Conservation (phyloP, 768 basidiomycete genomes). For the Calocera viscosa region DNA sequence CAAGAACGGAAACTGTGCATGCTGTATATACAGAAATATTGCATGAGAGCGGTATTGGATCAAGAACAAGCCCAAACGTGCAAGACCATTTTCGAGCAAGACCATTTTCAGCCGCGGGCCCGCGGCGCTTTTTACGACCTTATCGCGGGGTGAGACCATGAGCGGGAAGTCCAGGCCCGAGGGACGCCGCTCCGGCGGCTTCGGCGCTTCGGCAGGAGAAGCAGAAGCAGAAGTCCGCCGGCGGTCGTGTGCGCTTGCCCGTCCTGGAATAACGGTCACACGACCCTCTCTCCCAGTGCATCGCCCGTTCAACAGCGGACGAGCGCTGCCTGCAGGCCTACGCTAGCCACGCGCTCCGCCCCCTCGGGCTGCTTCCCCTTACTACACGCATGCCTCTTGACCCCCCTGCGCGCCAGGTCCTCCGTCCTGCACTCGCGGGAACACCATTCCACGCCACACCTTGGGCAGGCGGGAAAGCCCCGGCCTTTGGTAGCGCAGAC, state of each 20-base stretch:
- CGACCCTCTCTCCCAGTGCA: too few relatives aligned
- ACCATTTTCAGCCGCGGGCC: too few relatives aligned
- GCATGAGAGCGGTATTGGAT: too few relatives aligned
- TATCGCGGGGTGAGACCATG: too few relatives aligned
- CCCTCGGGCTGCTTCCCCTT: background rate
- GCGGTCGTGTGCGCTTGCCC: background rate
- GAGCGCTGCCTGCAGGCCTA: background rate
- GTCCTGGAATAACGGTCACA: background rate
- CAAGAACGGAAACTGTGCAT: too few relatives aligned
- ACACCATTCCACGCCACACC: conserved; percentile 11
- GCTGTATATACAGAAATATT: too few relatives aligned
- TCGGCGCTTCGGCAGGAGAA: background rate
- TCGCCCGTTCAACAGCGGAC: too few relatives aligned
- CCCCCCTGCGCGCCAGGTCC: background rate
- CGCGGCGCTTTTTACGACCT: too few relatives aligned
- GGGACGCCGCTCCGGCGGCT: too few relatives aligned
- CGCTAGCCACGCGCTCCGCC: background rate
- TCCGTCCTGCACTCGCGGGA: conserved; percentile 6
- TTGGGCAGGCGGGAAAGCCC: conserved; percentile 11
- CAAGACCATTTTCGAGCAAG: too few relatives aligned
- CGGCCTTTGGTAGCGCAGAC: conserved; percentile 9
- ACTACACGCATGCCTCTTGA: background rate
- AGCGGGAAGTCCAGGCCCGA: too few relatives aligned
- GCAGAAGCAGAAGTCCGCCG: background rate
- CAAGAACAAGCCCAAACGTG: too few relatives aligned